Evolutionary conservation across 257 asterid species (phyloP).

Genomic region (Ilex aquifolium): DNA sequence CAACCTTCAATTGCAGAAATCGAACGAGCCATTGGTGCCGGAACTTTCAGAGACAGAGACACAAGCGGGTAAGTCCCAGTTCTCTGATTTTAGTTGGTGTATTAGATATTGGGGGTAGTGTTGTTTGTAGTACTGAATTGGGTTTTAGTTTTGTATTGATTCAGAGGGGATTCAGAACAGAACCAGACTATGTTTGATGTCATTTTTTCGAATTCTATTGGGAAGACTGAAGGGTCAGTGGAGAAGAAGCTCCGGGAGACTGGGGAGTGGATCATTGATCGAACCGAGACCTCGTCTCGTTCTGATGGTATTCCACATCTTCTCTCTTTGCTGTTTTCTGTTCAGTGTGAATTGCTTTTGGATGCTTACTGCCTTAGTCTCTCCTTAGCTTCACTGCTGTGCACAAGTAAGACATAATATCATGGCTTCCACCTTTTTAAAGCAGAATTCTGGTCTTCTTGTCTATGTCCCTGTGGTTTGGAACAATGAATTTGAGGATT

Average conservation of each 20-base stretch:
- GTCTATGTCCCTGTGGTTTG: too few relatives aligned
- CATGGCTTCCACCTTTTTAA: too few relatives aligned
- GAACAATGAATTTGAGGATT: too few relatives aligned
- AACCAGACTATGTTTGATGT: conserved; percentile 32
- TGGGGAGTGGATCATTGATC: conserved; percentile 61
- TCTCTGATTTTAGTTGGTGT: not conserved
- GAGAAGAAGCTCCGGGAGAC: conserved; percentile 76
- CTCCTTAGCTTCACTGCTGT: too few relatives aligned
- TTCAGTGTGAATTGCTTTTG: too few relatives aligned
- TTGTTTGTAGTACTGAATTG: not conserved
- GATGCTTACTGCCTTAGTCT: too few relatives aligned
- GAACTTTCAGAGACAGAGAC: conserved; percentile 54
- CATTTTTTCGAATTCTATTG: conserved; percentile 39
- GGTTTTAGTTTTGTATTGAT: not conserved
- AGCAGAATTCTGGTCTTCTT: too few relatives aligned
- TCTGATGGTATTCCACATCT: conserved; percentile 37
- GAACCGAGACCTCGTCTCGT: conserved; percentile 38
- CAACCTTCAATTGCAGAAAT: conserved; percentile 60
- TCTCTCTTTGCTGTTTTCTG: not conserved
- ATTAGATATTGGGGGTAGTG: not conserved
- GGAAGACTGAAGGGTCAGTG: conserved; percentile 48
- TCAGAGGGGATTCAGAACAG: conserved; percentile 32
- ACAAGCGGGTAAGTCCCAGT: conserved; percentile 31
- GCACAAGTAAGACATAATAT: too few relatives aligned
- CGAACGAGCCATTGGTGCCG: conserved; percentile 80